Evolutionary conservation across 768 basidiomycete species (phyloP).

Genomic region (Antrodiella citrinella): DNA sequence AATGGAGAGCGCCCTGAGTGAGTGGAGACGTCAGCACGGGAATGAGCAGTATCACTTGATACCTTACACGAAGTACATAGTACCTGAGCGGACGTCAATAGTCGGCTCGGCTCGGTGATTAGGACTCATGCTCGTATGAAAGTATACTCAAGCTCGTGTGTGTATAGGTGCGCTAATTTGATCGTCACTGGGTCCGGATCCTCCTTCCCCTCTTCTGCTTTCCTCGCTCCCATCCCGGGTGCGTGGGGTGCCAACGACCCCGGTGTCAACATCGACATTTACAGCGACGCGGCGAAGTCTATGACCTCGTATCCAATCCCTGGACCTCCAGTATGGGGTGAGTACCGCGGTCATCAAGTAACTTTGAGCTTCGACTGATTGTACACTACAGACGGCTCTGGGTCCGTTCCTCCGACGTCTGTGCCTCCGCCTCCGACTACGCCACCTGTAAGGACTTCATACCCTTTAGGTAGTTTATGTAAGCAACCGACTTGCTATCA

Average conservation of each 20-base stretch:
- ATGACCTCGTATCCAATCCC: neutral
- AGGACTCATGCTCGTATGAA: too few species aligned
- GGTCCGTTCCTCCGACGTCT: neutral
- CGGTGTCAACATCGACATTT: constrained; percentile 1
- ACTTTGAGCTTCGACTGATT: neutral
- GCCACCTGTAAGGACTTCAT: too few species aligned
- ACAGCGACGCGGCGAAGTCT: neutral
- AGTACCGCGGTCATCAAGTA: neutral
- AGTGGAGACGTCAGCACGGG: too few species aligned
- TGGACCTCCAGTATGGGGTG: neutral
- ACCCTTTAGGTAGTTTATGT: too few species aligned
- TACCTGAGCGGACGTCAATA: too few species aligned
- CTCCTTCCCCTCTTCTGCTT: neutral
- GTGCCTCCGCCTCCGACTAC: neutral
- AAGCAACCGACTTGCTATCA: too few species aligned
- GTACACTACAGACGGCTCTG: neutral
- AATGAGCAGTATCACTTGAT: too few species aligned
- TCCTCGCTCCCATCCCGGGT: neutral
- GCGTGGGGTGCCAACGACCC: neutral
- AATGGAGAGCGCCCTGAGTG: too few species aligned
- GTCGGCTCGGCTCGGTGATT: too few species aligned
- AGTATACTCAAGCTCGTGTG: too few species aligned
- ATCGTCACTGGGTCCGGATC: constrained; percentile 11
- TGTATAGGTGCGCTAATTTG: constrained; percentile 18
- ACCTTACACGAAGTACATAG: too few species aligned